Percentiles rank a stretch among this genome's conserved stretches.
Conservation (phyloP, 2,329 filamentous ascomycete genomes). For the Nemania bipapillata region DNA sequence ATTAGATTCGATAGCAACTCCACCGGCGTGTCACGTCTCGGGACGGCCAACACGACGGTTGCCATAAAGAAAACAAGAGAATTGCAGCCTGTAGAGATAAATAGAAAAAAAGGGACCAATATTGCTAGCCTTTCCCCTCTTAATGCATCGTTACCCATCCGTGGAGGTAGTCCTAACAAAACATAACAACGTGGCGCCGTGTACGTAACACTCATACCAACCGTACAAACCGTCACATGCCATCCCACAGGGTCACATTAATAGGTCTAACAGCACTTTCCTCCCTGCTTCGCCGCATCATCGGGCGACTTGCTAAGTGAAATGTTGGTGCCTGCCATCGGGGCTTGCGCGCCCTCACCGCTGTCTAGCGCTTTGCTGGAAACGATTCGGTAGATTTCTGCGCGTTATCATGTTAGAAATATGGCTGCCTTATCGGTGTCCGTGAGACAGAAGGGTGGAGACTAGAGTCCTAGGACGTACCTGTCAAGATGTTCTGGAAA, state of each 20-base stretch:
- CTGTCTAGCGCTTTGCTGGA: slow-evolving; percentile 96
- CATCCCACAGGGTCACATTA: slow-evolving; percentile 42
- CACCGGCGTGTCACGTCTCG: slow-evolving; percentile 43
- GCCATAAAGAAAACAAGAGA: slow-evolving; percentile 42
- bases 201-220: slow-evolving; percentile 53
- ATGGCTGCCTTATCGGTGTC: slow-evolving; percentile 22
- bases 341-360: slow-evolving; percentile 82
- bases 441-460: slow-evolving; percentile 20
- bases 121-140: slow-evolving; percentile 43
- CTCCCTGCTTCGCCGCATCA: slow-evolving; percentile 76
- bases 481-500: slow-evolving; percentile 99
- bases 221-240: slow-evolving; percentile 49
- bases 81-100: slow-evolving; percentile 43
- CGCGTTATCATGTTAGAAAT: slow-evolving; percentile 29
- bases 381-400: slow-evolving; percentile 99
- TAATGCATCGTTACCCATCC: slow-evolving; percentile 46
- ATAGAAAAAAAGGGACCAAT: slow-evolving; percentile 39
- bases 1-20: slow-evolving; percentile 45
- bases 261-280: slow-evolving; percentile 78
- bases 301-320: slow-evolving; percentile 87
- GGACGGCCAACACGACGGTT: slow-evolving; percentile 38
- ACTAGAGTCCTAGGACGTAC: slow-evolving; percentile 63
- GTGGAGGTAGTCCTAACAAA: slow-evolving; percentile 42
- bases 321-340: slow-evolving; percentile 83
- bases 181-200: slow-evolving; percentile 48